Evolutionary conservation across 2,329 filamentous ascomycete species (phyloP).

Genomic region (Alternaria sp.): DNA sequence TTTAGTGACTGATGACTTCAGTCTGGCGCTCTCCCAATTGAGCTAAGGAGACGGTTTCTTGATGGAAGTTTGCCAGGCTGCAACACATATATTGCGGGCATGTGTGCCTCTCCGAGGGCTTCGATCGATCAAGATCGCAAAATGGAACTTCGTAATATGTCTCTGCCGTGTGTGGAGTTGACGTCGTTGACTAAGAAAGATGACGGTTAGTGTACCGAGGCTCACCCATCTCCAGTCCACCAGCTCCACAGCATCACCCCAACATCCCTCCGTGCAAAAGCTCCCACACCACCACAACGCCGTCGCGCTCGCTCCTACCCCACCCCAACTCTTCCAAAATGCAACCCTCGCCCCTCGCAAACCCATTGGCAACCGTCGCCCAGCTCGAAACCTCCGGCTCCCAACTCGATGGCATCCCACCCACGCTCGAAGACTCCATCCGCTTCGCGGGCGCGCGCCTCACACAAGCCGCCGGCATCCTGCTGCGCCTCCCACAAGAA

Average conservation of each 20-base stretch:
- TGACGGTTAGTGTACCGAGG: conserved; percentile 5
- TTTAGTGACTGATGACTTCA: conserved; percentile 39
- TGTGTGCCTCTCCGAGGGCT: rapidly evolving
- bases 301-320: background rate
- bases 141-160: background rate
- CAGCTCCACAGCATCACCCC: conserved; percentile 9
- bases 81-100: background rate
- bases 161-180: background rate
- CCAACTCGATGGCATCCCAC: conserved; percentile 65
- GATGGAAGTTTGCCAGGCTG: background rate
- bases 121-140: background rate
- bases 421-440: conserved; percentile 73
- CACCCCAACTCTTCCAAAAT: conserved; percentile 13
- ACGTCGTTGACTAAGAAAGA: conserved; percentile 3
- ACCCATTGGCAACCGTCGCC: conserved; percentile 73
- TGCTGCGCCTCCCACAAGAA: conserved; percentile 84
- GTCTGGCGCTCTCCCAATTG: conserved; percentile 43
- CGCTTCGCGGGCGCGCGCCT: conserved; percentile 75
- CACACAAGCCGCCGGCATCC: conserved; percentile 78
- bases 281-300: background rate
- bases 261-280: conserved; percentile 5
- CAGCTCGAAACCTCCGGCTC: conserved; percentile 68
- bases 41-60: conserved; percentile 36
- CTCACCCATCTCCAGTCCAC: background rate
- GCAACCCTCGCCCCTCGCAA: conserved; percentile 59